phyloP scores from a whole-genome alignment of 2,329 filamentous ascomycete species.

The Claviceps paspali region DNA sequence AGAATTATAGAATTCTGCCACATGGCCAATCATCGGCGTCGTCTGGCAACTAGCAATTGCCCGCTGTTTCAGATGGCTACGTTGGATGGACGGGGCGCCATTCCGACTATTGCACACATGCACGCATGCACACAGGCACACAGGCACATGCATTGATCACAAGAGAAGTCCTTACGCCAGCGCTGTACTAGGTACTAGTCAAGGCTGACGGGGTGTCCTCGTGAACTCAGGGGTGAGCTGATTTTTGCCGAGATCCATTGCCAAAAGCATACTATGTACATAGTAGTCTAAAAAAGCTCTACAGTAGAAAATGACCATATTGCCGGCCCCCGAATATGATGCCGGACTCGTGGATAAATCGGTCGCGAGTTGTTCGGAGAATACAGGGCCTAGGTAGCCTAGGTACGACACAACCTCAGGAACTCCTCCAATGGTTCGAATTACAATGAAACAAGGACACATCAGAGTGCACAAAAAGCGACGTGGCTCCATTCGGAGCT shows the following conservation, averaged over 20 bases:
- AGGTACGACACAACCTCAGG: neutral
- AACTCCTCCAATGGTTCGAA: neutral
- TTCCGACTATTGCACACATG: too few relatives aligned
- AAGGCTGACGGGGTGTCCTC: neutral
- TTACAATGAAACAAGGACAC: conserved; percentile 1
- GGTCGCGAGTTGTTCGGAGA: neutral
- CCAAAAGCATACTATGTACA: too few relatives aligned
- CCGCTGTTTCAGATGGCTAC: neutral
- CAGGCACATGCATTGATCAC: too few relatives aligned
- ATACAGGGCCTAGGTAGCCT: conserved; percentile 1
- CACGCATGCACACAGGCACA: too few relatives aligned
- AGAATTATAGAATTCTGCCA: neutral
- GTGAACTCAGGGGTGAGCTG: conserved; percentile 4
- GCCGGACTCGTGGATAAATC: neutral
- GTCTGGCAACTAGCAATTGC: neutral
- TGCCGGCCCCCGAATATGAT: too few relatives aligned
- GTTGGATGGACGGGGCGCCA: neutral
- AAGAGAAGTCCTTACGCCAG: neutral
- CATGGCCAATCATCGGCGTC: neutral
- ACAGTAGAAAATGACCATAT: too few relatives aligned
- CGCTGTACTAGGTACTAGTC: neutral
- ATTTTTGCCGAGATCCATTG: too few relatives aligned
- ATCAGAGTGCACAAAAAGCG: conserved; percentile 1
- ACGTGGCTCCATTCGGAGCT: conserved; percentile 7
- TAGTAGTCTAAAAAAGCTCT: too few relatives aligned